Conservation (phyloP, 2,329 filamentous ascomycete species). For the Diaporthe capsici region DNA sequence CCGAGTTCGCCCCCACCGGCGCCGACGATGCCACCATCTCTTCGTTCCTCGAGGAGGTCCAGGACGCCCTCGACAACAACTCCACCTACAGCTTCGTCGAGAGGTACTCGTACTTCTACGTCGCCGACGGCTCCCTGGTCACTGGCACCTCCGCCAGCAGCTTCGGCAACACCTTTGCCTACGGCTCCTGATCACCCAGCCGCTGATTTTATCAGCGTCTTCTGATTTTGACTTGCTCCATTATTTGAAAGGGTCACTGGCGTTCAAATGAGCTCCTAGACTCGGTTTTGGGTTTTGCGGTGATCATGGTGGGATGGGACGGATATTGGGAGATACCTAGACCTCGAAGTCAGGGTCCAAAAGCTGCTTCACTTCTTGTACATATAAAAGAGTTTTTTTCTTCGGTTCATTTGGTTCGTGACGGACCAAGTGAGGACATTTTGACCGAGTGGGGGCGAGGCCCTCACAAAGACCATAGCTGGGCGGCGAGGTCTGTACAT, state of each 20-base stretch:
- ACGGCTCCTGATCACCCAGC: slow-evolving; percentile 46
- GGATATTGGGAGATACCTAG: slow-evolving; percentile 20
- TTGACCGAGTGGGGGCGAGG: background rate
- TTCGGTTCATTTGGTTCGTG: background rate
- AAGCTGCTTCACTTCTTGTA: slow-evolving; percentile 37
- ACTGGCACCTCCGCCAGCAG: slow-evolving; percentile 56
- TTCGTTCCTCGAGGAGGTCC: slow-evolving; percentile 64
- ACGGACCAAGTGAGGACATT: background rate
- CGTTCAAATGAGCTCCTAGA: slow-evolving; percentile 29
- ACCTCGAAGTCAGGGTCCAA: slow-evolving; percentile 13
- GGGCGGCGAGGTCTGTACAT: slow-evolving; percentile 7
- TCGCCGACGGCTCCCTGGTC: slow-evolving; percentile 59
- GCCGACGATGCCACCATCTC: slow-evolving; percentile 56
- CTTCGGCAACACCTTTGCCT: slow-evolving; percentile 66
- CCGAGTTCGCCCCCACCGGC: slow-evolving; percentile 72
- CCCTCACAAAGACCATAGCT: background rate
- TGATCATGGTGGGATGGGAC: background rate
- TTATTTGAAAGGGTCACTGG: slow-evolving; percentile 37
- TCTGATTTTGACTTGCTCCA: slow-evolving; percentile 36
- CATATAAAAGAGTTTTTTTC: slow-evolving; percentile 13
- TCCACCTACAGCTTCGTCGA: slow-evolving; percentile 63
- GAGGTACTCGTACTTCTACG: slow-evolving; percentile 72
- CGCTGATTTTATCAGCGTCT: slow-evolving; percentile 19
- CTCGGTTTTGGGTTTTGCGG: background rate
- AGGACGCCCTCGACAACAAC: slow-evolving; percentile 62